phyloP scores from a whole-genome alignment of 371 early-diverging fungal genomes.

The Rhizomucor miehei region DNA sequence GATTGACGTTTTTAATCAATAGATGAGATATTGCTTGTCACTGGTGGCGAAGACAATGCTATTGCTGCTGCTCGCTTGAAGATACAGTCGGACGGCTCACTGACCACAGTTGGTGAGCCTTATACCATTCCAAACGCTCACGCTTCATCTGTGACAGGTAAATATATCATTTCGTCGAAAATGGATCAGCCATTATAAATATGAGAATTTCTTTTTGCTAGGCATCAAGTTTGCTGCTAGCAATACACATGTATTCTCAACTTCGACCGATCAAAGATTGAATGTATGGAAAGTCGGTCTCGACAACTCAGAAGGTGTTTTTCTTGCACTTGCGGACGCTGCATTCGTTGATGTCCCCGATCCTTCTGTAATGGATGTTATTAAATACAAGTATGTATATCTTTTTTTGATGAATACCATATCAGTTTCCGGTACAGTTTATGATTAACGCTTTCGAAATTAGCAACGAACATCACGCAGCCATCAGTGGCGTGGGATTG shows the following conservation, averaged over 20 bases:
- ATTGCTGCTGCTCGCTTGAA: constrained; percentile 31
- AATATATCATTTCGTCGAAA: background rate
- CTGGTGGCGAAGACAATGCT: constrained; percentile 67
- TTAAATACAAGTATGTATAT: constrained; percentile 26
- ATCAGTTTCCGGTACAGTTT: too few species aligned
- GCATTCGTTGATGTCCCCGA: constrained; percentile 60
- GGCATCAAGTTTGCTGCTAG: constrained; percentile 36
- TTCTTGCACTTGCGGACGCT: constrained; percentile 29
- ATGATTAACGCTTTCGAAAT: background rate
- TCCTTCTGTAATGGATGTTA: constrained; percentile 55
- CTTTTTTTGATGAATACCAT: background rate
- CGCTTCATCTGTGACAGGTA: constrained; percentile 58
- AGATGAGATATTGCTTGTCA: constrained; percentile 28
- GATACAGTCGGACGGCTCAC: background rate
- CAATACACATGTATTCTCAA: constrained; percentile 32
- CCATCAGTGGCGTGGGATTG: constrained; percentile 53
- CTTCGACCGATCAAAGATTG: constrained; percentile 56
- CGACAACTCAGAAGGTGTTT: constrained; percentile 10
- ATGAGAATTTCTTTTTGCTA: constrained; percentile 7
- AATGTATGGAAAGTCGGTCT: constrained; percentile 46
- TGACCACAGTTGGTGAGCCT: constrained; percentile 15
- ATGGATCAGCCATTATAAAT: background rate
- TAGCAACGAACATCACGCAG: constrained; percentile 25
- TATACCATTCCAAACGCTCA: constrained; percentile 45
- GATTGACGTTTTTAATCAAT: background rate